Evolutionary conservation across 2,329 filamentous ascomycete species (phyloP), one percentile per base, ranked within the genome.

Genomic region (Penicillium sp.): DNA sequence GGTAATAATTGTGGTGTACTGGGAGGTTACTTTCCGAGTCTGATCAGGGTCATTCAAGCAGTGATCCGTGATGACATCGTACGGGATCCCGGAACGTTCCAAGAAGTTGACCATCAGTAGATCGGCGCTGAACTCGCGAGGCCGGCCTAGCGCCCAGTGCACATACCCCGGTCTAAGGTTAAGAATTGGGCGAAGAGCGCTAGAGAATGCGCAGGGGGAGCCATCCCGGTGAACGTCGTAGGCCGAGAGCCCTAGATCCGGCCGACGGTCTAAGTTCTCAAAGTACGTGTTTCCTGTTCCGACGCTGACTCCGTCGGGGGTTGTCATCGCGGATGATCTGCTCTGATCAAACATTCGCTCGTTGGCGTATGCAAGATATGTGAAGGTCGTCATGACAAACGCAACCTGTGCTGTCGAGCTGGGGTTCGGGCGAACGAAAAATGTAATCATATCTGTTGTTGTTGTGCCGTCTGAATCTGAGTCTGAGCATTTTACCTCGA

Each of bases 151-250:
- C 0, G 63, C 74, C 76, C 76, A 79, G 62, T 74, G 70, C 30
- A 75, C 56, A 29, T 77, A 79, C 44, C 68, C 75, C 0, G 77
- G 77, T 7, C 77, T 68, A 23, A 78, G 51, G 50, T 79, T 79
- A 26, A 79, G 66, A n/a, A 80, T 73, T 0, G 76, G 75, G 17
- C 77, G 68, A 51, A 73, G 73, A 0, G 71, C 59, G 7, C 71
- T 70, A 8, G 73, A 76, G 60, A 66, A 75, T n/a, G 70, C 68
- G 9, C 66, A 67, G 11, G 74, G 74, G 1, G 77, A 78, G 21
- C 74, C 74, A 57, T 79, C 77, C 15, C 64, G 71, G 58, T 80
- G 77, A 19, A 70, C 64, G 53, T 80, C 78, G 60, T 80, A 79
- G n/a, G 69, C 60, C 0, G 76, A 76, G 21, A 78, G 69, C 13